Percentiles rank a stretch among this genome's conserved stretches.
Evolutionary conservation across 352 stramenopile genomes (phyloP).

Genomic region (Globisporangium spinosum): DNA sequence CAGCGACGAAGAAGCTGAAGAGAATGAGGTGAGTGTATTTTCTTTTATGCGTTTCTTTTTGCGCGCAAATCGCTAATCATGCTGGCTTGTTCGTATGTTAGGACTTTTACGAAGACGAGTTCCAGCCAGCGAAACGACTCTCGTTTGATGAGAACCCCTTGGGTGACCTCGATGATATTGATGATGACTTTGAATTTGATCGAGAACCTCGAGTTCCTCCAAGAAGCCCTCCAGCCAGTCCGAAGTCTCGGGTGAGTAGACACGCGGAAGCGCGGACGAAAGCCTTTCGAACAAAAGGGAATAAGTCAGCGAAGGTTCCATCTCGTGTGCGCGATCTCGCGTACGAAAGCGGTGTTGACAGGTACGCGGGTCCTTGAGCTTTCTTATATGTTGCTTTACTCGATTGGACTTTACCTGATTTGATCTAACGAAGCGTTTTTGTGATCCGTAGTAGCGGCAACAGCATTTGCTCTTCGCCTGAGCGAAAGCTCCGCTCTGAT

Average conservation of each 20-base stretch:
- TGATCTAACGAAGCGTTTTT: neutral
- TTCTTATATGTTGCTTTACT: neutral
- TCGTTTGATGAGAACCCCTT: conserved; percentile 79
- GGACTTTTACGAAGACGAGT: conserved; percentile 80
- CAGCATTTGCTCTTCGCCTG: conserved; percentile 76
- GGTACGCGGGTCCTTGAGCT: conserved; percentile 30
- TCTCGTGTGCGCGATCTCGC: conserved; percentile 55
- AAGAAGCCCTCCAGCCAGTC: conserved; percentile 51
- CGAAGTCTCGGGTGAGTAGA: conserved; percentile 41
- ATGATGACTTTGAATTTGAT: conserved; percentile 90
- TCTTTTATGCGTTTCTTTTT: neutral
- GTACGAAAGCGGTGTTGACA: conserved; percentile 79
- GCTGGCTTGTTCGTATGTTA: neutral
- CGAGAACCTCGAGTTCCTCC: conserved; percentile 45
- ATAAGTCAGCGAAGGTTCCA: conserved; percentile 43
- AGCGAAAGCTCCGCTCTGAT: conserved; percentile 53
- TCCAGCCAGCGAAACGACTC: conserved; percentile 52
- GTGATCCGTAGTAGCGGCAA: conserved; percentile 24
- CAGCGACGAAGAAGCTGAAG: conserved; percentile 82
- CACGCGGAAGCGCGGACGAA: conserved; percentile 46
- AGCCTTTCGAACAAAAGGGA: conserved; percentile 42
- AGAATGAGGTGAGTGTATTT: conserved; percentile 60
- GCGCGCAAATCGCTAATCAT: neutral
- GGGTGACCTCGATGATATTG: conserved; percentile 71
- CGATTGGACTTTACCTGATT: neutral